Percentiles rank a stretch among this genome's conserved stretches.
Evolutionary conservation across 345 rosid species (phyloP).

Genomic region (Moringa oleifera): DNA sequence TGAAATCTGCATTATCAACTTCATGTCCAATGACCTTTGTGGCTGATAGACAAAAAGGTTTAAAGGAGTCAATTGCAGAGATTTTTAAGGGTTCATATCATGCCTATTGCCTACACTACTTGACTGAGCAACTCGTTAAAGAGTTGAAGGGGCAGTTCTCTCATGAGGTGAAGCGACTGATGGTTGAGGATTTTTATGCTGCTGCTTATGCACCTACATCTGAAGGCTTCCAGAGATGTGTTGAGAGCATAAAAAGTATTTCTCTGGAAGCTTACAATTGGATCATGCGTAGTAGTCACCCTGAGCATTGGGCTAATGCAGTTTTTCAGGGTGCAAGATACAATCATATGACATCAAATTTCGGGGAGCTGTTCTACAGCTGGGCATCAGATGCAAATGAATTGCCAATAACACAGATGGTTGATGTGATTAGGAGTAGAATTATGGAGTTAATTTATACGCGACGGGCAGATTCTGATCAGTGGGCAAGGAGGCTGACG

Average conservation of each 20-base stretch:
- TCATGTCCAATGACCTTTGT: constrained; percentile 70
- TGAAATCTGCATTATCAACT: constrained; percentile 57
- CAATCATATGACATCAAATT: constrained; percentile 76
- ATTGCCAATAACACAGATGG: constrained; percentile 90
- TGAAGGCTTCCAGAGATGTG: constrained; percentile 52
- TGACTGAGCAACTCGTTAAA: constrained; percentile 63
- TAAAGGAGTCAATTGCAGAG: constrained; percentile 60
- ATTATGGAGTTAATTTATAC: constrained; percentile 63
- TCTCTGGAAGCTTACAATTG: constrained; percentile 78
- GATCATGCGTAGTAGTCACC: constrained; percentile 71
- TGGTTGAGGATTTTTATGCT: constrained; percentile 68
- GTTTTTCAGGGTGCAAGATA: constrained; percentile 79
- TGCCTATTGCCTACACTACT: constrained; percentile 64
- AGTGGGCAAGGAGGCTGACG: constrained; percentile 60
- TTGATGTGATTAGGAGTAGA: constrained; percentile 68
- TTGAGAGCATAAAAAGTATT: constrained; percentile 71
- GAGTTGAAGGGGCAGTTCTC: constrained; percentile 90
- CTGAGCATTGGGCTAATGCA: constrained; percentile 88
- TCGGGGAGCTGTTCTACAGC: constrained; percentile 72
- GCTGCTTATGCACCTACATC: constrained; percentile 68
- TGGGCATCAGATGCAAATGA: constrained; percentile 85
- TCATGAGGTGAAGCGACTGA: constrained; percentile 74
- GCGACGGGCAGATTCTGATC: constrained; percentile 42
- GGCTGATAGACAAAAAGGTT: constrained; percentile 74
- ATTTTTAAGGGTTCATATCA: constrained; percentile 63